Evolutionary conservation across 164 flowering plant genomes (phyloP), one percentile per base, ranked within the genome.

Genomic region (Annona squamosa): DNA sequence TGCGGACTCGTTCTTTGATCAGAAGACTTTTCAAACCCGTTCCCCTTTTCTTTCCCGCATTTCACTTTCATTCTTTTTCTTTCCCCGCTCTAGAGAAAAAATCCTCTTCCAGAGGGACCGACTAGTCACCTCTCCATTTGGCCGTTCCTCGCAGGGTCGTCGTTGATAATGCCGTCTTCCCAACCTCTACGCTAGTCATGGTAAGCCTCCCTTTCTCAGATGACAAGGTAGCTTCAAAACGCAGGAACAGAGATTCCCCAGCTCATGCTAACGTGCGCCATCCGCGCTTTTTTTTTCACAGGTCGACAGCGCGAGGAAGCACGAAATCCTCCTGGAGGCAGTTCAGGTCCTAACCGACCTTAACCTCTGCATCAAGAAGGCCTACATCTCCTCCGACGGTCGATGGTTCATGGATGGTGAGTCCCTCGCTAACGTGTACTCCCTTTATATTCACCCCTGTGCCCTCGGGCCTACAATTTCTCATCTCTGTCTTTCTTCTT

Each of bases 341-440:
- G 94, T 94, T 0, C 98, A 93, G 82, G 82, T 90, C 67, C 91
- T 93, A 48, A 86, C 94, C 41, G 98, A 93, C 85, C 89, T 93
- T 16, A 88, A 89, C 72, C 93, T 94, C 72, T 74, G 82, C 65
- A 80, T 94, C 18, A 86, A 84, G 3, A 94, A 94, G 77, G 97
- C 97, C 56, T 94, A 94, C 70, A 92, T 94, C 4, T 88, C 93
- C 61, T 92, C 94, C 70, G 98, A 94, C 83, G 97, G 97, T 45
- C 84, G 91, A 63, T 94, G 98, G 98, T 91, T 94, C 83, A 94
- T 94, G 97, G 98, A 94, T 76, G 97, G 98, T 94, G 82, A 77
- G 69, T 86, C 2, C 57, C 4, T 43, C 5, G 65, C 79, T 73
- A 65, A 61, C 42, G 18, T 69, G 71, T 75, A 66, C 76, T 12